Conservation (phyloP, 78 protist species). For the Goniomonas avonlea region DNA sequence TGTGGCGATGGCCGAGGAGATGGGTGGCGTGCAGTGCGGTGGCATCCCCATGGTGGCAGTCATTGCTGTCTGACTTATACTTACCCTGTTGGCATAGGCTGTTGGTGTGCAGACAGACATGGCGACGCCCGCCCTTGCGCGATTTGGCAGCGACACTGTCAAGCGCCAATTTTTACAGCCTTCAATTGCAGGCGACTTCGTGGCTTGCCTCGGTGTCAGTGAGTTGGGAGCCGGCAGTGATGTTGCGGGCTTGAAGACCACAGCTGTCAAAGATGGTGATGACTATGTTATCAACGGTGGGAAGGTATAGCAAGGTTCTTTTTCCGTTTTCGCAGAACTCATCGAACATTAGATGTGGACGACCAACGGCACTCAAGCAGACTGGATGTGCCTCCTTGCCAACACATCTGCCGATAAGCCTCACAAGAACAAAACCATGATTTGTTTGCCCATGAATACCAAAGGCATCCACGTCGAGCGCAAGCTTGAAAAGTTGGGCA, state of each 20-base stretch:
- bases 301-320: no score
- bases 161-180: neutral
- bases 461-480: neutral
- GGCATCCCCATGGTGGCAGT: neutral
- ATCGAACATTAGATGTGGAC: no score
- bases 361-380: neutral
- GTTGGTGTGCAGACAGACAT: neutral
- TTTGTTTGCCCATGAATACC: neutral
- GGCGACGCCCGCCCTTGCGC: neutral
- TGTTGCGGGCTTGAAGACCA: neutral
- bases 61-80: no score
- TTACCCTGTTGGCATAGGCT: no score
- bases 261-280: neutral
- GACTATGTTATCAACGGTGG: neutral
- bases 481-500: neutral
- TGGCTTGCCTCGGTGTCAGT: no score
- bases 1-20: neutral
- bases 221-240: neutral
- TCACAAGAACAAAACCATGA: neutral
- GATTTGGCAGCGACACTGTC: neutral
- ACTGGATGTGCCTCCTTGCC: neutral
- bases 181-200: no score
- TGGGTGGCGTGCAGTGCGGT: neutral
- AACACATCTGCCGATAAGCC: neutral
- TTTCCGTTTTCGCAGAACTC: no score